Evolutionary conservation across 805 yeast species (phyloP).

Genomic region (Clavispora asparagi): DNA sequence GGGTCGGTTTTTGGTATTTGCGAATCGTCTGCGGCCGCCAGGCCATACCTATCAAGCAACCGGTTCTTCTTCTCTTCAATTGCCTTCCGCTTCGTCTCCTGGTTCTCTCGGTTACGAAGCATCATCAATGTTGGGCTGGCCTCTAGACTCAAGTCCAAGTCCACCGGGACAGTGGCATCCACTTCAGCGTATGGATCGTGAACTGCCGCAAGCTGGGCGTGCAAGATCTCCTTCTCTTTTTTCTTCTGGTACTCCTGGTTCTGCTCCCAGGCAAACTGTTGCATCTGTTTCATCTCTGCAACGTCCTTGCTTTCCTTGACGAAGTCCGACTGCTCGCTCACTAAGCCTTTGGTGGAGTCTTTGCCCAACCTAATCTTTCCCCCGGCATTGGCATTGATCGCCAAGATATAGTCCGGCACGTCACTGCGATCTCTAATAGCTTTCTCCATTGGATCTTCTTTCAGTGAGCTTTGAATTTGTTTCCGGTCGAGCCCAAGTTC

Average conservation of each 20-base stretch:
- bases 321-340: slow-evolving; percentile 13
- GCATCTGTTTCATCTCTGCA: slow-evolving; percentile 42
- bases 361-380: slow-evolving; percentile 34
- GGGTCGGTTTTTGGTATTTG: too few species aligned
- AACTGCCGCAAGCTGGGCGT: slow-evolving; percentile 8
- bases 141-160: slow-evolving; percentile 27
- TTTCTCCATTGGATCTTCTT: slow-evolving; percentile 35
- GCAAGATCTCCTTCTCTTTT: slow-evolving; percentile 6
- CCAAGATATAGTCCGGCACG: slow-evolving; percentile 60
- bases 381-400: slow-evolving; percentile 27
- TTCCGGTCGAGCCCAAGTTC: slow-evolving; percentile 28
- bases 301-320: slow-evolving; percentile 47
- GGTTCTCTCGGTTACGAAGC: slow-evolving; percentile 19
- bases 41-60: slow-evolving; percentile 11
- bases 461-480: slow-evolving; percentile 19
- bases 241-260: slow-evolving; percentile 11
- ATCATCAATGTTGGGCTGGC: slow-evolving; percentile 36
- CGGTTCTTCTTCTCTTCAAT: slow-evolving; percentile 6
- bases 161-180: slow-evolving; percentile 12
- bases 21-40: neutral
- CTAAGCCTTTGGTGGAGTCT: slow-evolving; percentile 21
- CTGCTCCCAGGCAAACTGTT: slow-evolving; percentile 45
- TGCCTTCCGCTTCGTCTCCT: slow-evolving; percentile 13
- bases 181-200: slow-evolving; percentile 8
- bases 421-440: slow-evolving; percentile 66